Evolutionary conservation across 208 protist species (phyloP).

Genomic region (Trypanosoma vivax): DNA sequence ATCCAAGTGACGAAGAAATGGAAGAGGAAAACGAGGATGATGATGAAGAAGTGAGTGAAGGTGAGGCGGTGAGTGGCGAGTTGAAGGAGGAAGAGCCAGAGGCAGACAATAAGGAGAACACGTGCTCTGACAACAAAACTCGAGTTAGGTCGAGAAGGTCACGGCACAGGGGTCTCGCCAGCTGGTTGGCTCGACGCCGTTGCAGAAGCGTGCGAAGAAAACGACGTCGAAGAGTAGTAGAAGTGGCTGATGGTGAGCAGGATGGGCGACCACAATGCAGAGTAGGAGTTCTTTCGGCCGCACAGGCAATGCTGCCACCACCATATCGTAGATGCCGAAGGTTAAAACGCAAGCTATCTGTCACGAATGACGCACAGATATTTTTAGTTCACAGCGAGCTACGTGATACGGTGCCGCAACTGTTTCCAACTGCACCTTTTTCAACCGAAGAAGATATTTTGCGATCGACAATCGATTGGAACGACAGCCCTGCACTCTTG

Average conservation of each 20-base stretch:
- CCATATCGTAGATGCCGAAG: slow-evolving; percentile 47
- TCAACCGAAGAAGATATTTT: slow-evolving; percentile 71
- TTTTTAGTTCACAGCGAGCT: slow-evolving; percentile 59
- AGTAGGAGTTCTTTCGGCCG: slow-evolving; percentile 35
- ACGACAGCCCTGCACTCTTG: slow-evolving; percentile 39
- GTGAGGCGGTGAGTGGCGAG: not conserved
- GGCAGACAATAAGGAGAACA: slow-evolving; percentile 1
- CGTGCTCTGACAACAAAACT: not conserved
- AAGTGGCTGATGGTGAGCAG: not conserved
- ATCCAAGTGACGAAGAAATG: not conserved
- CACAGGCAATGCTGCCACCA: slow-evolving; percentile 41
- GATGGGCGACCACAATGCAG: not conserved
- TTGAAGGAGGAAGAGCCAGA: not conserved
- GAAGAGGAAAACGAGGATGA: not conserved
- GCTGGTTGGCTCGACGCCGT: not conserved
- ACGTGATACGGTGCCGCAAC: slow-evolving; percentile 19
- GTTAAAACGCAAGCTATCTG: slow-evolving; percentile 26
- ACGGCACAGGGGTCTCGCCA: not conserved
- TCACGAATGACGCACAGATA: slow-evolving; percentile 42
- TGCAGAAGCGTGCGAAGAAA: not conserved
- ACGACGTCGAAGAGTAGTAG: not conserved
- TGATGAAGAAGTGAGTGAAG: slow-evolving; percentile 1
- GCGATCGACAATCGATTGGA: slow-evolving; percentile 59
- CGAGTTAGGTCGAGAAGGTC: not conserved
- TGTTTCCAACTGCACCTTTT: slow-evolving; percentile 51